Percentiles rank a stretch among this genome's conserved stretches.
Conservation (phyloP, 805 yeast genomes). For the Candida palmyrensis region DNA sequence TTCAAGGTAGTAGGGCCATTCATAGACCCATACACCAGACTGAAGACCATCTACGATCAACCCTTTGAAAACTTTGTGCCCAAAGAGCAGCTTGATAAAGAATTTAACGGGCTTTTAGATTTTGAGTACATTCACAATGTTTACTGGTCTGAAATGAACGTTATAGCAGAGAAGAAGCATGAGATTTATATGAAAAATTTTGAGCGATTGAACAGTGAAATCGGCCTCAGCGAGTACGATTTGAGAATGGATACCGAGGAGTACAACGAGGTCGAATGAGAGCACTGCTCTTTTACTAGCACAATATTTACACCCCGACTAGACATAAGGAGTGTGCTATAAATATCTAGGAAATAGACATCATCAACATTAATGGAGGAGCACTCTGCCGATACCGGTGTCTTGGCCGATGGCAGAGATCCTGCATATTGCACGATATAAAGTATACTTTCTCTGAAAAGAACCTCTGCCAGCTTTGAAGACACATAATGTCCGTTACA, state of each 20-base stretch:
- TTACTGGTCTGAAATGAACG: slow-evolving; percentile 49
- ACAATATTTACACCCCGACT: too few species aligned
- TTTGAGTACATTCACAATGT: slow-evolving; percentile 48
- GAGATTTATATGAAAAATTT: slow-evolving; percentile 29
- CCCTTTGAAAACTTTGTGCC: slow-evolving; percentile 54
- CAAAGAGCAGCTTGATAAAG: slow-evolving; percentile 44
- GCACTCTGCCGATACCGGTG: too few species aligned
- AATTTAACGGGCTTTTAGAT: slow-evolving; percentile 45
- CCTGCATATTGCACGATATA: too few species aligned
- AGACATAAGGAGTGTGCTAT: too few species aligned
- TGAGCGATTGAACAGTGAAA: slow-evolving; percentile 38
- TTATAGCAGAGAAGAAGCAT: slow-evolving; percentile 36
- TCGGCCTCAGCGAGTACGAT: slow-evolving; percentile 55
- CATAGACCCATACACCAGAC: slow-evolving; percentile 54
- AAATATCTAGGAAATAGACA: too few species aligned
- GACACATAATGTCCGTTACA: too few species aligned
- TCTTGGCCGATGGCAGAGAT: too few species aligned
- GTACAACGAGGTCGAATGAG: too few species aligned
- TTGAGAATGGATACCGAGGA: slow-evolving; percentile 22
- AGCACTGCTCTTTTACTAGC: too few species aligned
- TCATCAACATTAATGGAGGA: too few species aligned
- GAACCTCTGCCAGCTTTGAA: too few species aligned
- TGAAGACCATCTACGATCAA: slow-evolving; percentile 53
- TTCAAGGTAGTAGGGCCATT: slow-evolving; percentile 53
- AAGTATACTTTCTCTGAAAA: too few species aligned